Conservation (phyloP, 1,139 yeast genomes). For the Scheffersomyces illinoinensis region DNA sequence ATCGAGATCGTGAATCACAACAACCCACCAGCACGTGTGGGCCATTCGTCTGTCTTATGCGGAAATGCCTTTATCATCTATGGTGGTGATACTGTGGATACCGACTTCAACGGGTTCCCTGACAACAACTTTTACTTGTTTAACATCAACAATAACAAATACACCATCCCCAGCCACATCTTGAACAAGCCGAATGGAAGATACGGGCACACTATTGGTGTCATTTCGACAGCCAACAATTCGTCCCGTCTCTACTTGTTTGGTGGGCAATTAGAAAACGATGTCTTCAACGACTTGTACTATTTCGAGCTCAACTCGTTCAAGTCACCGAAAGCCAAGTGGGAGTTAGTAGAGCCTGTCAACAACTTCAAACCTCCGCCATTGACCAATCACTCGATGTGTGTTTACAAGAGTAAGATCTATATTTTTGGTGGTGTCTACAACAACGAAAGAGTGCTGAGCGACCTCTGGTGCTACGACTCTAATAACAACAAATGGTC, state of each 20-base stretch:
- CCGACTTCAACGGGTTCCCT: conserved; percentile 76
- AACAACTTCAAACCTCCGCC: conserved; percentile 76
- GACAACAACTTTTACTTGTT: conserved; percentile 87
- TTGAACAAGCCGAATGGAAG: conserved; percentile 89
- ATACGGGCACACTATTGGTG: conserved; percentile 83
- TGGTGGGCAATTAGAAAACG: conserved; percentile 95
- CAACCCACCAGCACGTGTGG: conserved; percentile 94
- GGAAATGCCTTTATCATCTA: conserved; percentile 95
- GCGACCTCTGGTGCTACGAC: conserved; percentile 83
- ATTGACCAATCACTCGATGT: conserved; percentile 88
- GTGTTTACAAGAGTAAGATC: conserved; percentile 73
- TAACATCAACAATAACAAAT: conserved; percentile 84
- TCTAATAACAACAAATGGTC: conserved; percentile 71
- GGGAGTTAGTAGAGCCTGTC: conserved; percentile 71
- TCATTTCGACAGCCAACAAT: conserved; percentile 58
- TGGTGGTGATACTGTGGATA: conserved; percentile 95
- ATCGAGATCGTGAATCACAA: conserved; percentile 54
- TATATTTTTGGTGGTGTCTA: conserved; percentile 93
- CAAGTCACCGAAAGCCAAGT: conserved; percentile 76
- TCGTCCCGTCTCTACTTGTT: conserved; percentile 80
- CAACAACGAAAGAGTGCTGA: conserved; percentile 71
- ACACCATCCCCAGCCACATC: conserved; percentile 85
- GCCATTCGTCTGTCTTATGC: conserved; percentile 88
- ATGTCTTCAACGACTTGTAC: conserved; percentile 81
- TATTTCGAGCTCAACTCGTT: conserved; percentile 88